Percentiles rank a stretch among this genome's conserved stretches.
Conservation (phyloP, 2,329 filamentous ascomycete species). For the Onygenales sp. region DNA sequence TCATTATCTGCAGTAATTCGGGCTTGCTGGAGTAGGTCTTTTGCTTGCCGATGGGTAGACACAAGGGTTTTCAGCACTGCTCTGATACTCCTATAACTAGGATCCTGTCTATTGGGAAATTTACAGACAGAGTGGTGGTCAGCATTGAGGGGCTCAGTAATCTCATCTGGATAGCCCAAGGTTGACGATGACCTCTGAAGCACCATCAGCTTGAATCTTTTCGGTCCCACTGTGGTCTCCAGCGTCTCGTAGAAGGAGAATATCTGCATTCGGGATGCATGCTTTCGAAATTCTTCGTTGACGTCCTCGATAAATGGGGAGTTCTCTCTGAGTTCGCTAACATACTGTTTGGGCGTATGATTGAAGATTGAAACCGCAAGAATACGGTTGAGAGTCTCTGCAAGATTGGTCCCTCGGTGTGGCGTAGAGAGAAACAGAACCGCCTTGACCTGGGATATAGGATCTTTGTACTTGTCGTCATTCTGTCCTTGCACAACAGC, state of each 20-base stretch:
- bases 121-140: slow-evolving; percentile 26
- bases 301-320: slow-evolving; percentile 9
- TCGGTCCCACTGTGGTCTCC: slow-evolving; percentile 7
- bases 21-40: not conserved
- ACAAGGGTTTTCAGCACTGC: slow-evolving; percentile 12
- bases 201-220: slow-evolving; percentile 12
- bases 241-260: slow-evolving; percentile 13
- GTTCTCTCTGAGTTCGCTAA: slow-evolving; percentile 10
- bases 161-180: slow-evolving; percentile 19
- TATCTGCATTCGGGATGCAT: slow-evolving; percentile 10
- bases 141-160: slow-evolving; percentile 15
- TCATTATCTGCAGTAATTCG: not conserved
- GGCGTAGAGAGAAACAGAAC: slow-evolving; percentile 23
- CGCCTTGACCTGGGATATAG: slow-evolving; percentile 9
- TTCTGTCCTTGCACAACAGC: slow-evolving; percentile 17
- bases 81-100: slow-evolving; percentile 16
- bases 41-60: not conserved
- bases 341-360: slow-evolving; percentile 8
- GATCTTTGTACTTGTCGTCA: slow-evolving; percentile 9
- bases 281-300: slow-evolving; percentile 13
- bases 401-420: slow-evolving; percentile 19
- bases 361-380: slow-evolving; percentile 16
- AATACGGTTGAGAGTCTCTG: slow-evolving; percentile 18
- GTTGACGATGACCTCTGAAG: slow-evolving; percentile 16
- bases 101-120: slow-evolving; percentile 16